These are phyloP conservation scores for Thyridium curvatum DNA, from an alignment of 2,329 filamentous ascomycete species.

Conservation along the genomic window DNA sequence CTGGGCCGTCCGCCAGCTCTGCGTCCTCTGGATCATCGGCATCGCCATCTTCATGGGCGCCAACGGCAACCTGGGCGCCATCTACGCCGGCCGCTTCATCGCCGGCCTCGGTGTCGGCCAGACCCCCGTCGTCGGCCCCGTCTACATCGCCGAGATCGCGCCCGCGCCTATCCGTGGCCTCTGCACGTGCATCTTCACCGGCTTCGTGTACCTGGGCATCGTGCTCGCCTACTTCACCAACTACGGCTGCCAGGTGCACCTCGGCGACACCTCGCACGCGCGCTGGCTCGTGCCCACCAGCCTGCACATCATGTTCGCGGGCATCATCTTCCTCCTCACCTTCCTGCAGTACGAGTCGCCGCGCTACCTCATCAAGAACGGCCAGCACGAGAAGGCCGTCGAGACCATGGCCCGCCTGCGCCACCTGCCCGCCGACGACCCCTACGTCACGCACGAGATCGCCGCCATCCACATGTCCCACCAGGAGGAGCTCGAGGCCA, in stretches of 20 bases:
- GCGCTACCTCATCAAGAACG: slow-evolving; percentile 60
- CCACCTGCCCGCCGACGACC: slow-evolving; percentile 48
- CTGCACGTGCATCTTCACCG: slow-evolving; percentile 63
- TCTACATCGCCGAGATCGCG: slow-evolving; percentile 66
- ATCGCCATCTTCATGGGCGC: slow-evolving; percentile 52
- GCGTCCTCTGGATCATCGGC: slow-evolving; percentile 49
- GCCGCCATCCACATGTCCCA: slow-evolving; percentile 58
- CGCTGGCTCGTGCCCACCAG: slow-evolving; percentile 59
- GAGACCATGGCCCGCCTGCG: slow-evolving; percentile 49
- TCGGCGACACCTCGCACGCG: slow-evolving; percentile 34
- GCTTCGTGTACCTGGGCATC: slow-evolving; percentile 68
- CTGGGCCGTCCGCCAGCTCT: slow-evolving; percentile 54
- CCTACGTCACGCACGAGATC: slow-evolving; percentile 56
- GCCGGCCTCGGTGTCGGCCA: slow-evolving; percentile 58
- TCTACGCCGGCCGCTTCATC: slow-evolving; percentile 60
- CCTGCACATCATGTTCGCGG: slow-evolving; percentile 70
- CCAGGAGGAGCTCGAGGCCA: slow-evolving; percentile 65
- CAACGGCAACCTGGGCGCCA: slow-evolving; percentile 41
- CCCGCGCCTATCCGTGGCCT: slow-evolving; percentile 63
- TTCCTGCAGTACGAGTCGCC: slow-evolving; percentile 65
- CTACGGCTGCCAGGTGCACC: slow-evolving; percentile 47
- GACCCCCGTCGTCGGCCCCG: slow-evolving; percentile 28
- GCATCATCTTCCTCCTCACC: slow-evolving; percentile 61
- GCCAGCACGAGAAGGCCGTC: slow-evolving; percentile 50
- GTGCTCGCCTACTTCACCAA: slow-evolving; percentile 72